These are phyloP conservation scores for Coemansia sp. DNA, from an alignment of 192 early-diverging fungal genomes.

Conservation along the genomic window DNA sequence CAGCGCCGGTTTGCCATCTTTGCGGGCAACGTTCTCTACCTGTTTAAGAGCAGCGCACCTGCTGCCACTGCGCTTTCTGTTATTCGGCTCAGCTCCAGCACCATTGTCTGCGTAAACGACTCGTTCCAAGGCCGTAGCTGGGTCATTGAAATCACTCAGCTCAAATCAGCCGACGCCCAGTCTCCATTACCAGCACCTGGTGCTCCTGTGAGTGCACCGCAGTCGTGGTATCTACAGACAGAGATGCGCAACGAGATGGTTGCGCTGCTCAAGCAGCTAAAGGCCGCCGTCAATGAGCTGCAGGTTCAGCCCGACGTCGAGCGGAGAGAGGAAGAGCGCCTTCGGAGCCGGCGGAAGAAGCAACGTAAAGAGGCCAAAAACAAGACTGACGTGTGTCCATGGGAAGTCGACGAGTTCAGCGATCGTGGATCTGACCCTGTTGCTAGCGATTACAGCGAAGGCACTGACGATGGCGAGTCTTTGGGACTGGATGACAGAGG, in stretches of 20 bases:
- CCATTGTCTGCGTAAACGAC: conserved; percentile 52
- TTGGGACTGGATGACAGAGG: background rate
- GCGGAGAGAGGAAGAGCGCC: conserved; percentile 45
- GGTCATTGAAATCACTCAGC: conserved; percentile 49
- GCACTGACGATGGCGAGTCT: conserved; percentile 2
- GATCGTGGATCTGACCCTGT: conserved; percentile 18
- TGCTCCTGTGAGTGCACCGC: conserved; percentile 7
- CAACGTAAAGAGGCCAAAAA: conserved; percentile 38
- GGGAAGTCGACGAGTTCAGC: conserved; percentile 54
- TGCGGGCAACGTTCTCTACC: conserved; percentile 46
- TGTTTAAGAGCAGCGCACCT: conserved; percentile 52
- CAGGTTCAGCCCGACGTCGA: conserved; percentile 49
- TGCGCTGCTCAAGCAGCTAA: conserved; percentile 51
- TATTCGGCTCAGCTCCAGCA: conserved; percentile 30
- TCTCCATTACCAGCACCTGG: background rate
- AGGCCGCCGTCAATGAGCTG: conserved; percentile 36
- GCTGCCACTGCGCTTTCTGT: conserved; percentile 30
- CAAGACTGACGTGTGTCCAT: conserved; percentile 50
- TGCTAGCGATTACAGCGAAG: conserved; percentile 14
- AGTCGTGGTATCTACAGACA: conserved; percentile 52
- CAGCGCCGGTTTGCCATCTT: conserved; percentile 50
- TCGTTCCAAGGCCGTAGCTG: conserved; percentile 48
- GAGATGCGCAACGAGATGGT: conserved; percentile 52
- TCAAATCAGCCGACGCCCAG: background rate
- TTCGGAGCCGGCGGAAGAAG: conserved; percentile 34